Base-by-base conservation (phyloP, 352 stramenopile species). In the Globisporangium irregulare region DNA sequence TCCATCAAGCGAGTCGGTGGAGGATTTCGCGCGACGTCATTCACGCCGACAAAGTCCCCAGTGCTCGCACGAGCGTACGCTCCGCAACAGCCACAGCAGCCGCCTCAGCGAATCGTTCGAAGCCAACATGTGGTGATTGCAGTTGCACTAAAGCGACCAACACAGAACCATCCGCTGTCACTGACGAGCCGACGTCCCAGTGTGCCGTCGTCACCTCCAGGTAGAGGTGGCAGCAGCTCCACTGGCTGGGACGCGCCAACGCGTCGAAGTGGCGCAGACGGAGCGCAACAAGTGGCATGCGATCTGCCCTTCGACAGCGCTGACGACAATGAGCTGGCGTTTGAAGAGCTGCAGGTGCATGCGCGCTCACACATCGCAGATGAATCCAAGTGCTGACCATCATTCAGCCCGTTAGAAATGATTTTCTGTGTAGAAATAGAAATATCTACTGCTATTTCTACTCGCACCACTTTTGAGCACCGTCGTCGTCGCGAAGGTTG, bases 1-100 rank as follows among this genome's bases (percentile, higher is more conserved):
- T 74, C 72, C 12, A 72, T 84, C 50, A 84, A 84, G 55, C 77
- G 77, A 34, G 84, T 90, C 1, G 84, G 84, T 4, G 84, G 84
- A 38, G 84, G 84, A 8, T 92, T 89, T 54, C 78, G 79, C 38
- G 65, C 75, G 3, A 80, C 72, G 12, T 59, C 72, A 10, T 66
- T 77, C 24, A 63, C 61, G 51, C 27, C 66, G 8, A 38, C 34
- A 15, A 67, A 67, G 18, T n/a, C 59, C 2, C 20, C 36, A 15
- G 50, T 56, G 27, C 66, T 41, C 27, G 63, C 61, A 20, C 69
- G 59, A 10, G 62, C 12, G 50, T 73, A 34, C 14, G 36, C 14
- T 34, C 64, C 34, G 12, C 70, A 69, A 50, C 65, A 60, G 22
- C 48, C 51, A 24, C 51, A 69, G 46, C 65, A 60, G 18, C 48